phyloP scores from a whole-genome alignment of 2,329 filamentous ascomycete genomes.

The Graphilbum fragrans region DNA sequence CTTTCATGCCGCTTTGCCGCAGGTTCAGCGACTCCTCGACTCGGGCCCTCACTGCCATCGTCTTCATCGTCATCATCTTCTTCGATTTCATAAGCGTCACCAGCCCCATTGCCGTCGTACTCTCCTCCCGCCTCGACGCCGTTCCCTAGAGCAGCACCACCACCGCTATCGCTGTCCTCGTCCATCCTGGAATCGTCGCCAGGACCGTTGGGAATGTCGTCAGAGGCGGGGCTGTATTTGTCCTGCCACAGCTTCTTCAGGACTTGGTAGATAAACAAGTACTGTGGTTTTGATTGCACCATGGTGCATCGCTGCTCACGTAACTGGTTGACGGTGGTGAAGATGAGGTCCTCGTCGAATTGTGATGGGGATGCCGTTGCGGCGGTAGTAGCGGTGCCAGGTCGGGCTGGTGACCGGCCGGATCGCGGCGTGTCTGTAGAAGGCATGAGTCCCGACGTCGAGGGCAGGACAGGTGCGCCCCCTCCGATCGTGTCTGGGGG shows the following conservation, averaged over 20 bases:
- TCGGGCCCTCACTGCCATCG: neutral
- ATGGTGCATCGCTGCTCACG: constrained; percentile 86
- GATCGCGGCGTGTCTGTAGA: neutral
- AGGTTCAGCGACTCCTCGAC: constrained; percentile 22
- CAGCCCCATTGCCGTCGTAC: neutral
- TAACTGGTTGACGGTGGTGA: constrained; percentile 65
- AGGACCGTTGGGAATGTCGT: constrained; percentile 14
- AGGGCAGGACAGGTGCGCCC: neutral
- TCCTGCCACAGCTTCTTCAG: constrained; percentile 63
- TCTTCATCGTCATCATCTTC: neutral
- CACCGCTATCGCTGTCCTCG: neutral
- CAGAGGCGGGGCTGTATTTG: constrained; percentile 32
- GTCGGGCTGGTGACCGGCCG: neutral
- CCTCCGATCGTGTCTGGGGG: neutral
- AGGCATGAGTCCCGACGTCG: neutral
- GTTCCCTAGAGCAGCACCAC: no score
- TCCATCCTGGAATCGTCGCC: neutral
- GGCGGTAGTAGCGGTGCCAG: no score
- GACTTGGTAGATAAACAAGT: constrained; percentile 79
- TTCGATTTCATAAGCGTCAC: neutral
- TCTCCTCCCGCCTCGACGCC: no score
- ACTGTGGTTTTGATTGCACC: constrained; percentile 85
- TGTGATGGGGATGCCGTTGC: neutral
- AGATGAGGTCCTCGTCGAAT: constrained; percentile 34
- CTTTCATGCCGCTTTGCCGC: constrained; percentile 42